Conservation (phyloP, 441 rosid genomes). For the Gossypium lobatum region DNA sequence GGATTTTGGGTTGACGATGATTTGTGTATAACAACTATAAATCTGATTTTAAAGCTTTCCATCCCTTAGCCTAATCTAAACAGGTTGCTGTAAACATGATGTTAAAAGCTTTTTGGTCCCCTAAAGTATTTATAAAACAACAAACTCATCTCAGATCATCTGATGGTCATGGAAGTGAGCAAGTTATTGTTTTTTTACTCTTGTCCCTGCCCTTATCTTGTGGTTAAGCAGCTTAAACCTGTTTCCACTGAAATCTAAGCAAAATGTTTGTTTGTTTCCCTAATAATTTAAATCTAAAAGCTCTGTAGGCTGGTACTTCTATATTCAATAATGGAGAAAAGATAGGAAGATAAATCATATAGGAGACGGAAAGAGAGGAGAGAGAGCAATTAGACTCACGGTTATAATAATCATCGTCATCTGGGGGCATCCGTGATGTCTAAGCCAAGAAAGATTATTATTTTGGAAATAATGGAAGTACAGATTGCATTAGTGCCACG, state of each 20-base stretch:
- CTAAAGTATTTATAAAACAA: too few species aligned
- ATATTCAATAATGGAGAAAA: constrained; percentile 20
- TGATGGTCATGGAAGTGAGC: too few species aligned
- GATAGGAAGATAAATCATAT: not conserved
- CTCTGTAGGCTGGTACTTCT: not conserved
- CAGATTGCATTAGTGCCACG: not conserved
- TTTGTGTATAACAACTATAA: too few species aligned
- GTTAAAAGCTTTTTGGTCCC: too few species aligned
- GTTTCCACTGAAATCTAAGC: not conserved
- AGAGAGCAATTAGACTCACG: not conserved
- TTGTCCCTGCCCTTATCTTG: too few species aligned
- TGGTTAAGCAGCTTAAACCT: too few species aligned
- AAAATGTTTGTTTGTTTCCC: constrained; percentile 2
- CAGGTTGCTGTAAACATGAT: too few species aligned
- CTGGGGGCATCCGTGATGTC: not conserved
- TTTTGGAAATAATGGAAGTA: not conserved
- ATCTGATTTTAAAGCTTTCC: too few species aligned
- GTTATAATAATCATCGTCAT: constrained; percentile 15
- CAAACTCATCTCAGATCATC: too few species aligned
- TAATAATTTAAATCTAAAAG: not conserved
- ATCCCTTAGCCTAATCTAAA: too few species aligned
- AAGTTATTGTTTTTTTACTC: too few species aligned
- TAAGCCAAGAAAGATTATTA: constrained; percentile 22
- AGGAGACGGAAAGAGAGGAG: not conserved
- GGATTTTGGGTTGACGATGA: too few species aligned